These are phyloP conservation scores for Pseudoperonospora humuli DNA, from an alignment of 352 stramenopile species.

Conservation along the genomic window DNA sequence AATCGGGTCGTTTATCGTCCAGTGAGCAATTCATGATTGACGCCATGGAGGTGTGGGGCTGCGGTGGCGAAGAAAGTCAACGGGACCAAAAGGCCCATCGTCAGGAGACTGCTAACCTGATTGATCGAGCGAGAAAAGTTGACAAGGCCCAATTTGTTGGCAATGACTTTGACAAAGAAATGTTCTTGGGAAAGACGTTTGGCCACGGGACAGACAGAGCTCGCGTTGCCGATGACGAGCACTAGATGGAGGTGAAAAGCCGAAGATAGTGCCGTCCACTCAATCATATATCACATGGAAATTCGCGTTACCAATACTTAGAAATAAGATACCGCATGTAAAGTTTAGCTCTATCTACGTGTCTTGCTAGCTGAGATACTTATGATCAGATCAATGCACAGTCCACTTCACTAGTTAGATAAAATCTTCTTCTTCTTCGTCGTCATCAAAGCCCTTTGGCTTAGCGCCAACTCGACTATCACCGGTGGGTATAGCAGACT, in stretches of 20 bases:
- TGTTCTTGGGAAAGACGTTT: slow-evolving; percentile 78
- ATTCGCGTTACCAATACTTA: too few relatives aligned
- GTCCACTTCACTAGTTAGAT: too few relatives aligned
- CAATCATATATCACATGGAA: too few relatives aligned
- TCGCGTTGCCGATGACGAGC: slow-evolving; percentile 62
- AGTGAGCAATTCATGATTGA: slow-evolving; percentile 56
- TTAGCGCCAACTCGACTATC: slow-evolving; percentile 15
- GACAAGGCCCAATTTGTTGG: slow-evolving; percentile 81
- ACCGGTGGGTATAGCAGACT: slow-evolving; percentile 12
- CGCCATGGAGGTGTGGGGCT: slow-evolving; percentile 74
- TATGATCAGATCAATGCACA: too few relatives aligned
- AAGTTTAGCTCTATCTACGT: too few relatives aligned
- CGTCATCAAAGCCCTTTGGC: slow-evolving; percentile 29
- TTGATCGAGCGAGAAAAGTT: slow-evolving; percentile 76
- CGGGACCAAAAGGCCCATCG: slow-evolving; percentile 52
- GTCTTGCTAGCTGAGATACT: too few relatives aligned
- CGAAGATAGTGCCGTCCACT: too few relatives aligned
- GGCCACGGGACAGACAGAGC: slow-evolving; percentile 54
- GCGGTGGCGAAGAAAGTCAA: slow-evolving; percentile 49
- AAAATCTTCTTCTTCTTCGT: slow-evolving; percentile 58
- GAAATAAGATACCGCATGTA: too few relatives aligned
- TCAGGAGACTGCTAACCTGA: slow-evolving; percentile 74
- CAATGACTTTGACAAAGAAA: slow-evolving; percentile 79
- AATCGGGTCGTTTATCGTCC: slow-evolving; percentile 49
- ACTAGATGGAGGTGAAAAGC: too few relatives aligned